Evolutionary conservation across 139 green algal genomes (phyloP).

Genomic region (Asterochloris erici): DNA sequence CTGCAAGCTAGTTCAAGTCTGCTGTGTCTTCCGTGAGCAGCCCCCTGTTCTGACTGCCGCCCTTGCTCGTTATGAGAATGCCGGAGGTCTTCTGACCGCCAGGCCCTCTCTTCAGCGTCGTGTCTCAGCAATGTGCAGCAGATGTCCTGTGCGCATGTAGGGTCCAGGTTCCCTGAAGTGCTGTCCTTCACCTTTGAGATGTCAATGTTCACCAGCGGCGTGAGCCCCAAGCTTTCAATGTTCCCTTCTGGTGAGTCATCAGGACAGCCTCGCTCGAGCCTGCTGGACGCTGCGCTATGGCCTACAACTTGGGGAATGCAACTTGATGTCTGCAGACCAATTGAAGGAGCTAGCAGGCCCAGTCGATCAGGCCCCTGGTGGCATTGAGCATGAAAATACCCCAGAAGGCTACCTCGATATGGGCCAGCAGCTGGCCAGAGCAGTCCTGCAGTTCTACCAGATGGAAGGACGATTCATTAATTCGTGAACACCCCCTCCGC

Average conservation of each 20-base stretch:
- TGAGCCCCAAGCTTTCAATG: background rate
- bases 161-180: constrained; percentile 7
- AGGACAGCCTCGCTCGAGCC: background rate
- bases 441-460: background rate
- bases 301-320: background rate
- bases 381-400: constrained; percentile 27
- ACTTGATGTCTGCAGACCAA: too few species aligned
- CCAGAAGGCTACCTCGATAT: constrained; percentile 30
- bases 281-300: background rate
- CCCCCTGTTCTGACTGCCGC: too few species aligned
- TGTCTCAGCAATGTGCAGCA: background rate
- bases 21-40: background rate
- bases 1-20: background rate
- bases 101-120: background rate
- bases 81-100: too few species aligned
- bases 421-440: constrained; percentile 27
- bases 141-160: constrained; percentile 1
- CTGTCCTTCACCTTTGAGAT: constrained; percentile 42
- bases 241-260: background rate
- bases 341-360: background rate
- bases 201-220: constrained; percentile 31
- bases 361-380: background rate
- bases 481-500: too few species aligned
- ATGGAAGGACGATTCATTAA: too few species aligned
- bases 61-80: too few species aligned